A percentile compares a stretch with the other conserved stretches of the same genome.
Conservation (phyloP, 73 alveolate species). For the Paramecium pentaurelia region DNA sequence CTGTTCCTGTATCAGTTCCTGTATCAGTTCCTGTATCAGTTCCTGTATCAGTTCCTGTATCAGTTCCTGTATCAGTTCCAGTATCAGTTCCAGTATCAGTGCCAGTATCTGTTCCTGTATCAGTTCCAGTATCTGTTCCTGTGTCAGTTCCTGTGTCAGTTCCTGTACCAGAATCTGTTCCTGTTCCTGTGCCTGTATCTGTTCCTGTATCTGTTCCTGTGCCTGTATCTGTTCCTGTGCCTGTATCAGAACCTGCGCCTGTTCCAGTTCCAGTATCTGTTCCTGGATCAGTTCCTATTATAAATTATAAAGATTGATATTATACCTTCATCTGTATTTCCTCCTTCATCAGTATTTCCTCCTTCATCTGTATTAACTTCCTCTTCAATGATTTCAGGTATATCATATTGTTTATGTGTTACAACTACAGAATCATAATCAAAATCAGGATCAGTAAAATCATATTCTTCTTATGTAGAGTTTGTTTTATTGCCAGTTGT, state of each 20-base stretch:
- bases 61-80: background rate
- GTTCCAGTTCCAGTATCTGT: no score
- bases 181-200: background rate
- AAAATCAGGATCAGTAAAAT: conserved; percentile 2
- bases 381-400: background rate
- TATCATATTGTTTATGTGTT: background rate
- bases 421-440: background rate
- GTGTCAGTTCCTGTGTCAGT: background rate
- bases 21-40: background rate
- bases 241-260: background rate
- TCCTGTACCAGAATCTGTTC: background rate
- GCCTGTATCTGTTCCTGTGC: background rate
- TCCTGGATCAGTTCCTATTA: background rate
- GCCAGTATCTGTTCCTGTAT: background rate
- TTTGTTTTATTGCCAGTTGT: background rate
- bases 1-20: background rate
- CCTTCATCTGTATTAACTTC: background rate
- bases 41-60: background rate
- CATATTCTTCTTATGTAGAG: background rate
- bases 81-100: no score
- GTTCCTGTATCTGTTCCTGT: background rate
- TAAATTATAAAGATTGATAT: background rate
- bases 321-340: background rate
- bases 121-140: background rate
- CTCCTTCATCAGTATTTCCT: background rate